These are phyloP conservation scores for Xylariaceae sp. DNA, from an alignment of 2,329 filamentous ascomycete species.

Conservation along the genomic window DNA sequence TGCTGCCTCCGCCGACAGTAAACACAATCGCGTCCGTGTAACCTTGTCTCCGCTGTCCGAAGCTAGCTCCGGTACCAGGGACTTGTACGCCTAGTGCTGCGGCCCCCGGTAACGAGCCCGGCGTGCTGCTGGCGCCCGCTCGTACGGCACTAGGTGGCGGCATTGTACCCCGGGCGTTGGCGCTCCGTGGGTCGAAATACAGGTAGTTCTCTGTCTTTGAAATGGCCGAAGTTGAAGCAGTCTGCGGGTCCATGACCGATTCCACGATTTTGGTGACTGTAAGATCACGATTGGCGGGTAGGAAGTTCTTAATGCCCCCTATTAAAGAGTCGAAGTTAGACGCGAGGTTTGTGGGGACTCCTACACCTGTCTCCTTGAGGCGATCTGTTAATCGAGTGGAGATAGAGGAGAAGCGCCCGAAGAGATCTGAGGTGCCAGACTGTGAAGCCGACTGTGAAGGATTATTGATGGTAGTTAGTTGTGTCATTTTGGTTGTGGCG, in stretches of 20 bases:
- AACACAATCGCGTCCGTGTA: conserved; percentile 94
- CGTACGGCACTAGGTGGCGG: conserved; percentile 74
- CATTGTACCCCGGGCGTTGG: conserved; percentile 91
- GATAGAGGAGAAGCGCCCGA: conserved; percentile 91
- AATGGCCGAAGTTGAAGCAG: conserved; percentile 89
- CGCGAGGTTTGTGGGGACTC: conserved; percentile 68
- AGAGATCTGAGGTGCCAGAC: conserved; percentile 74
- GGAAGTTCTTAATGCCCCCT: conserved; percentile 95
- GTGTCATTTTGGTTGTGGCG: conserved; percentile 96
- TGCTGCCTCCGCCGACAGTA: conserved; percentile 92
- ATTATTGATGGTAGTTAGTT: conserved; percentile 89
- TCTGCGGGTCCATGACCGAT: conserved; percentile 94
- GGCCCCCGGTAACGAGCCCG: conserved; percentile 54
- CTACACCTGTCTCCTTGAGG: conserved; percentile 86
- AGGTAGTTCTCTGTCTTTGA: conserved; percentile 96
- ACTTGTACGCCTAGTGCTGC: conserved; percentile 53
- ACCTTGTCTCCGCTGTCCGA: conserved; percentile 88
- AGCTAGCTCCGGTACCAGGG: conserved; percentile 77
- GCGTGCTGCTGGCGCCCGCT: conserved; percentile 49
- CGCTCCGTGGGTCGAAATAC: conserved; percentile 94
- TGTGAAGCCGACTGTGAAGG: conserved; percentile 69
- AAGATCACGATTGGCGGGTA: conserved; percentile 94
- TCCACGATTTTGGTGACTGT: conserved; percentile 98
- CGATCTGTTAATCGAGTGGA: conserved; percentile 91
- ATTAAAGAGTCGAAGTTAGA: conserved; percentile 94